phyloP scores from a whole-genome alignment of 148 eudicot genomes.

The Amaranthus cruentus region DNA sequence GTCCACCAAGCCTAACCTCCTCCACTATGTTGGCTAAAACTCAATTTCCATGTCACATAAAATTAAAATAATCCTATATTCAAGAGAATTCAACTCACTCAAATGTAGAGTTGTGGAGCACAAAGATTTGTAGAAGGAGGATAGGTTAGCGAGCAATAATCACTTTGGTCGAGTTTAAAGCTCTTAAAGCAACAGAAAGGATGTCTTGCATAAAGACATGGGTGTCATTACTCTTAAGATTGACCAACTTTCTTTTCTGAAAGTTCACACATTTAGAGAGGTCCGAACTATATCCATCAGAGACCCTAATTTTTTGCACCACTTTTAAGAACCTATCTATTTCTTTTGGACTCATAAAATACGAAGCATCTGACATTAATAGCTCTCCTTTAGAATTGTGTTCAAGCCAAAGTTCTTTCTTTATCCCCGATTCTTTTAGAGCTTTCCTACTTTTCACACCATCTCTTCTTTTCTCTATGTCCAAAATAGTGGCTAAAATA shows the following conservation, averaged over 20 bases:
- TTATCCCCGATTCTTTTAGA: neutral
- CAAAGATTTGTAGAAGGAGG: constrained; percentile 4
- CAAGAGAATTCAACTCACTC: neutral
- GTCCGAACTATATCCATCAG: constrained; percentile 15
- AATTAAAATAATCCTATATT: constrained; percentile 7
- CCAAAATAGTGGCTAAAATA: constrained; percentile 6
- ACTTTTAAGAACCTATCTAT: constrained; percentile 16
- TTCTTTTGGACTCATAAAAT: constrained; percentile 9
- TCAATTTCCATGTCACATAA: constrained; percentile 18
- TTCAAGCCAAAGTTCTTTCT: constrained; percentile 10
- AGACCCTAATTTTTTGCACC: constrained; percentile 4
- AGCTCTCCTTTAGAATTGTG: neutral
- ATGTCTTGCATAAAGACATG: constrained; percentile 19
- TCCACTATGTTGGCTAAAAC: neutral
- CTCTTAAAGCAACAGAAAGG: constrained; percentile 6
- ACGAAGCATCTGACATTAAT: constrained; percentile 2
- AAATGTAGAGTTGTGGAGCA: constrained; percentile 4
- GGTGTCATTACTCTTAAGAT: constrained; percentile 19
- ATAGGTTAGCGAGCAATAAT: neutral
- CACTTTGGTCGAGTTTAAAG: constrained; percentile 1
- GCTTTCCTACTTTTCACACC: neutral
- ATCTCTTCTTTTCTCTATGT: constrained; percentile 20
- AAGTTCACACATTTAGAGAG: constrained; percentile 13
- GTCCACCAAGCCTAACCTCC: constrained; percentile 10
- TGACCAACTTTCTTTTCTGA: constrained; percentile 6